These are phyloP conservation scores for Blastocrithidia nonstop DNA, from an alignment of 208 protist genomes.

Conservation along the genomic window DNA sequence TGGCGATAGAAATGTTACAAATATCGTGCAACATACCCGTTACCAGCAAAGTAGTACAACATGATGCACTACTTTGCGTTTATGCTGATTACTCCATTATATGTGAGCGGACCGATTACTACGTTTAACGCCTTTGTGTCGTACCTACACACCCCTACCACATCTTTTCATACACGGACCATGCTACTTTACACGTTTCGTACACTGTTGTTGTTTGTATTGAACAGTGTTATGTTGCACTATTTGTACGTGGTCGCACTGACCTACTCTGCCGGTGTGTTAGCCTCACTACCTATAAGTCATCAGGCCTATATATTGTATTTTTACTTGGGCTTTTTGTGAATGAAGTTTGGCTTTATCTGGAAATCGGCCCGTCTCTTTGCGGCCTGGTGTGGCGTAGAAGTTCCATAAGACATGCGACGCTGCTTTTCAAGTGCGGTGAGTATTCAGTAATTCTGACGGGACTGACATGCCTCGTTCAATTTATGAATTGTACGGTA, in stretches of 20 bases:
- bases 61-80: conserved; percentile 74
- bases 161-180: conserved; percentile 4
- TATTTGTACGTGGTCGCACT: conserved; percentile 38
- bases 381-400: conserved; percentile 66
- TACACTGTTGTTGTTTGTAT: conserved; percentile 7
- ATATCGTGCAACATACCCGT: conserved; percentile 35
- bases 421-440: conserved; percentile 76
- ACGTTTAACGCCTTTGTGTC: conserved; percentile 83
- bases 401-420: conserved; percentile 82
- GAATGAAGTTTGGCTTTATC: conserved; percentile 80
- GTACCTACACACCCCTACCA: conserved; percentile 23
- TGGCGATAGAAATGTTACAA: no score
- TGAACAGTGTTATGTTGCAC: conserved; percentile 12
- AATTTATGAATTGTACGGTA: conserved; percentile 90
- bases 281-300: conserved; percentile 60
- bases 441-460: conserved; percentile 84
- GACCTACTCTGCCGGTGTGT: conserved; percentile 28
- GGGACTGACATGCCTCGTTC: conserved; percentile 87
- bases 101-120: conserved; percentile 79
- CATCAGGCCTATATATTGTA: conserved; percentile 63
- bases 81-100: conserved; percentile 79
- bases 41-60: conserved; percentile 37
- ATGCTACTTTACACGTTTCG: conserved; percentile 6
- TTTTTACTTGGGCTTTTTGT: conserved; percentile 61
- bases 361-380: conserved; percentile 80